Base-by-base conservation (phyloP, 345 rosid genomes). In the Lepidium sativum region DNA sequence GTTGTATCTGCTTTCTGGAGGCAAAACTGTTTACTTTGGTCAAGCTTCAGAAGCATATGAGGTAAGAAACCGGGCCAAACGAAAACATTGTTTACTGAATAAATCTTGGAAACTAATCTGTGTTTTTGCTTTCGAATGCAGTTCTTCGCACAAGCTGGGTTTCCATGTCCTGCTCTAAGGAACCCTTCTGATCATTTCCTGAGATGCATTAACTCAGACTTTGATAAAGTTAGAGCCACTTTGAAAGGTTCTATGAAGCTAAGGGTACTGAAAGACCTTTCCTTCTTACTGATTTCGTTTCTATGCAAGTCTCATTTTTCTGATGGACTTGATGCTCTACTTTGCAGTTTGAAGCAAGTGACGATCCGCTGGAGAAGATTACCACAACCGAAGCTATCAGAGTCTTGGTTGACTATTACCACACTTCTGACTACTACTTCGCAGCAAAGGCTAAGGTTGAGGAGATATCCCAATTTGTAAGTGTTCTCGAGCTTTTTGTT, bases 121-220 rank as follows among this genome's bases (percentile, higher is more conserved):
- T 20, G 38, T 8, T 23, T 32, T 38, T 16, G 18, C 50, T 50
- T 45, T 15, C 9, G 2, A 17, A 48, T 68, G 64, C 80, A 92
- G 98, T 92, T 92, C 83, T 92, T 92, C 20, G 98, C 94, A 49
- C 89, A 86, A 79, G 97, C 96, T 18, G 98, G 97, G 56, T 89
- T 92, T 43, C 98, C 98, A 18, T 92, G 97, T 75, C 97, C 98
- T 63, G 76, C 96, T 65, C 65, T 89, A 77, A 83, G 98, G 84
- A 92, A 87, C 77, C 97, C 96, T 4, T 92, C 98, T 10, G 98
- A 92, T 78, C 97, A 92, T 81, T 92, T 92, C 67, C 87, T 92
- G 41, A 72, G 98, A 71, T 89, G 98, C 68, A 68, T 92, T 55
- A 92, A 92, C 76, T 81, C 97, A 12, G 98, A 92, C 71, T 92